Base-by-base conservation (phyloP, 192 early-diverging fungal genomes). In the Backusella morwellensis region DNA sequence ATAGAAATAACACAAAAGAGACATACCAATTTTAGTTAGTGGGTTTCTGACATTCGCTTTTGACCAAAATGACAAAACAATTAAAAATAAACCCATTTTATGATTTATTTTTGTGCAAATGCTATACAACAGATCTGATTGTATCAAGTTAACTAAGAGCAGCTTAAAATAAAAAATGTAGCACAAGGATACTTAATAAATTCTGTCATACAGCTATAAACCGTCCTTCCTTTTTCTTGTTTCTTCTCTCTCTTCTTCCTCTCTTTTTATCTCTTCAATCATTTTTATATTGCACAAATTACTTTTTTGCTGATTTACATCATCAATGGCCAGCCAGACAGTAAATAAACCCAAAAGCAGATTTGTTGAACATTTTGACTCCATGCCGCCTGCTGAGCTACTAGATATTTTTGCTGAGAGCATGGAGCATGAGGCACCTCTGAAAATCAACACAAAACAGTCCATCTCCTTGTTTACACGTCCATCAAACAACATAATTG, bases 91-190 rank as follows among this genome's bases (percentile, higher is more conserved):
- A 50, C 47, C 17, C 47, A 50, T 44, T 40, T 40, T 12, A 44
- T 44, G 15, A 32, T 32, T 44, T 44, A 44, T 17, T 44, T 44
- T 44, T 17, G 15, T 14, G 42, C 17, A 44, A 44, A 44, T 44
- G 42, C 42, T 15, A 50, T 19, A 50, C 11, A 14, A 32, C 38
- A 12, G 9, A 40, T 40, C 38, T 40, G 38, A 12, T 40, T 40
- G 38, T 12, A 40, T 12, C 2, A 32, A 40, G 1, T 40, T 2
- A 12, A 17, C n/a, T 44, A 17, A 44, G 3, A 17, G 9, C 26
- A 56, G 19, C 54, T 63, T 63, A 63, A 63, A 63, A 63, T 63
- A 63, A 29, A 56, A 63, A 63, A 63, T 63, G 56, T 63, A 29
- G 26, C 56, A 63, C 56, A 29, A 63, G 9, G 54, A 59, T 26